These are phyloP conservation scores for Phlyctochytrium bullatum DNA, from an alignment of 192 early-diverging fungal genomes.

Conservation along the genomic window DNA sequence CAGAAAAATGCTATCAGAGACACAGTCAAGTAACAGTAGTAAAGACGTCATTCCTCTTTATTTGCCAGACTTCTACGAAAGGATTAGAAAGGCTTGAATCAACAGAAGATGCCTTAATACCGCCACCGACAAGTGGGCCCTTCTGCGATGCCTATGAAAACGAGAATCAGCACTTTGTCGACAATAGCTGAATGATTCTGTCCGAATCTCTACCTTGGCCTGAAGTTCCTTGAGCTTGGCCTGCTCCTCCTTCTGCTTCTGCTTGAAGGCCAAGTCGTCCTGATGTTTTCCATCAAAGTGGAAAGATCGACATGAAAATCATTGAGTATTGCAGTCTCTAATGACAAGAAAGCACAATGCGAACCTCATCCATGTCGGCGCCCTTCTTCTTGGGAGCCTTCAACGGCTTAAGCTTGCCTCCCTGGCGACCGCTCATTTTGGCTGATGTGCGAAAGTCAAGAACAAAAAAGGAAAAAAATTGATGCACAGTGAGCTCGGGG, in stretches of 20 bases:
- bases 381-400: slow-evolving; percentile 78
- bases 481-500: no score
- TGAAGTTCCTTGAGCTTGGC: slow-evolving; percentile 76
- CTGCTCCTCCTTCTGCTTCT: slow-evolving; percentile 75
- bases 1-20: slow-evolving; percentile 46
- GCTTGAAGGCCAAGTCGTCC: slow-evolving; percentile 74
- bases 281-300: slow-evolving; percentile 3
- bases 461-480: no score
- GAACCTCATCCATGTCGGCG: slow-evolving; percentile 62
- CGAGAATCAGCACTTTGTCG: no score
- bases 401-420: slow-evolving; percentile 59
- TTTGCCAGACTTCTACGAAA: slow-evolving; percentile 9
- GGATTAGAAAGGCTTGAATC: no score
- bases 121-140: slow-evolving; percentile 7
- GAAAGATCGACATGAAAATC: background rate
- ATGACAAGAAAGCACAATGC: background rate
- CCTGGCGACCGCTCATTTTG: no score
- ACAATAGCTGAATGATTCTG: no score
- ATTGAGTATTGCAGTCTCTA: background rate
- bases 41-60: no score
- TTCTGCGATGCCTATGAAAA: slow-evolving; percentile 25
- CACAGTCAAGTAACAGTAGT: no score
- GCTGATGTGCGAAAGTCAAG: no score
- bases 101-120: no score
- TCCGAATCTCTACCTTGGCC: slow-evolving; percentile 58